Base-by-base conservation (phyloP, 257 asterid genomes). In the Fraxinus excelsior region DNA sequence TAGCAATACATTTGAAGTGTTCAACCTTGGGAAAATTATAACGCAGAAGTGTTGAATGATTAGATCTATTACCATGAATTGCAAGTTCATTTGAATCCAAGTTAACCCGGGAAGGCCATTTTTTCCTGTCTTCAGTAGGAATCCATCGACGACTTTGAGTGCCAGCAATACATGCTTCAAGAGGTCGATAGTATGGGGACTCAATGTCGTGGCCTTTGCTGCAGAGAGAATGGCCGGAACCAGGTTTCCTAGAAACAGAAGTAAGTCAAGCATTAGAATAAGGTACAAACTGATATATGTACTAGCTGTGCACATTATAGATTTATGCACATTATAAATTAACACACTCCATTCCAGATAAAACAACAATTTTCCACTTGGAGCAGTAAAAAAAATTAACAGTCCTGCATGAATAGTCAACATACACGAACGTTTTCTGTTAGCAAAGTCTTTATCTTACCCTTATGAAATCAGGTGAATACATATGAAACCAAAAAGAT, bases 141-240 rank as follows among this genome's bases (percentile, higher is more conserved):
- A 83, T 79, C 99, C 99, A 96, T 78, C 99, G 92, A 34, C 85
- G 92, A 86, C 90, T 90, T 70, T 89, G 97, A 37, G 98, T 90
- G 81, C 98, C 99, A 69, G 91, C 96, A 70, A 96, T 83, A 87
- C 99, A 96, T 64, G 85, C 75, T 44, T 88, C 95, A 73, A 96
- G 97, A 19, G 97, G 91, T 77, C 96, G 90, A 79, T 96, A 96
- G 80, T 96, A 88, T 4, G 99, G 97, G 73, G 96, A 83, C 85
- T 96, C 98, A 70, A 88, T 60, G 78, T 96, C 97, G 67, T 83
- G 94, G 76, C 81, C 90, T 83, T 91, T 90, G 80, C 86, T 88
- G 85, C 99, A 96, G 29, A 93, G 84, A 34, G 98, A 75, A 76
- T 91, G 94, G 28, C 78, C 78, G 53, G 94, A 84, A 56, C 93